Evolutionary conservation across 495 filamentous ascomycete genomes (phyloP), one percentile per base, ranked within the genome.

Genomic region (Alectoria sarmentosa): DNA sequence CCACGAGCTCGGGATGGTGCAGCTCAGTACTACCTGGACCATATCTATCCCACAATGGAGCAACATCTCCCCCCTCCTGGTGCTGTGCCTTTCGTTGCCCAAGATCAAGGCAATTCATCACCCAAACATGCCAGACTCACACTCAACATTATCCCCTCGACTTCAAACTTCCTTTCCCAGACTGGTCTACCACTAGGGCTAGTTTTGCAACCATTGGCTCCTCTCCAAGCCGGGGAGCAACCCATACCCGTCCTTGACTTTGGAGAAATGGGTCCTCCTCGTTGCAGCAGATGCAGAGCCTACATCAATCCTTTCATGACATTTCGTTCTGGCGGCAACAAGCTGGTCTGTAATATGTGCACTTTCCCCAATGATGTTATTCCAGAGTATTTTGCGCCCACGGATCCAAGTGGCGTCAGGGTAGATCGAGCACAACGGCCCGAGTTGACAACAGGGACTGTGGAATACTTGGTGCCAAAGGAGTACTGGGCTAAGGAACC

Each of bases 241-340:
- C 83, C 90, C 7, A 89, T 98, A 61, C 94, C 94, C 3, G 89
- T 98, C 3, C 80, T 99, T 42, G 94, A 98, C 78, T 99, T 97
- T 77, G 94, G 94, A 48, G 92, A 97, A 61, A 76, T 78, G 48
- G 94, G 94, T 1, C 94, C 94, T 44, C 94, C 95, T 17, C 85
- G 94, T 70, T 99, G 94, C 76, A 85, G 91, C 71, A 83, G 94
- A 76, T 99, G 94, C 77, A 80, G 94, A 71, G 88, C 94, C 19
- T 99, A 99, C 74, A 96, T 99, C 76, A 99, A 99, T 71, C 94
- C 94, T 15, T 99, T 98, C 74, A 97, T 98, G 94, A 88, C 89
- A 63, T 99, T 99, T 80, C 83, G 87, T 57, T 90, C 90, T 7
- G 94, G 92, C 34, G 94, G 94, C 41, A 96, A 90, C 75, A 95